Conservation (phyloP, 345 rosid genomes). For the Streptanthus diversifolius region DNA sequence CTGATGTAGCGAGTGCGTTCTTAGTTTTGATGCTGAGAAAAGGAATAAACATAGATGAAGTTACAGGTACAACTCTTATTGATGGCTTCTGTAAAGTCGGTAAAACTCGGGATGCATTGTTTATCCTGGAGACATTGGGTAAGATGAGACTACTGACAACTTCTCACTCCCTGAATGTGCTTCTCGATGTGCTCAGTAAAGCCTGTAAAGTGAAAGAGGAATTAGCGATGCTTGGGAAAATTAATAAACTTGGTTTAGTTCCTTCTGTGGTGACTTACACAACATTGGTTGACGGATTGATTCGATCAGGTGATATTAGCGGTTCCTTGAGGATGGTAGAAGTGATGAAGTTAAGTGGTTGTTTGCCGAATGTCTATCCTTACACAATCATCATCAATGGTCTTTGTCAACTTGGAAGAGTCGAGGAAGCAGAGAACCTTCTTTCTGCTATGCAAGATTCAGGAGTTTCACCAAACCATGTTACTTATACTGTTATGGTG, state of each 20-base stretch:
- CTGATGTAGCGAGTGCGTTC: slow-evolving; percentile 36
- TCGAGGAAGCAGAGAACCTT: slow-evolving; percentile 42
- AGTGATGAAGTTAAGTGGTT: slow-evolving; percentile 42
- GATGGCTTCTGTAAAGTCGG: slow-evolving; percentile 45
- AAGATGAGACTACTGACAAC: slow-evolving; percentile 27
- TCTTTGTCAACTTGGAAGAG: slow-evolving; percentile 42
- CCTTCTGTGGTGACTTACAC: slow-evolving; percentile 53
- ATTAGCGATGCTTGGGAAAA: slow-evolving; percentile 43
- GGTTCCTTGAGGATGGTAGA: slow-evolving; percentile 32
- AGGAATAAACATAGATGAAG: slow-evolving; percentile 43
- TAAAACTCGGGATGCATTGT: slow-evolving; percentile 33
- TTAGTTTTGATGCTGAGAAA: slow-evolving; percentile 41
- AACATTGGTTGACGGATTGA: slow-evolving; percentile 42
- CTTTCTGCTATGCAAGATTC: slow-evolving; percentile 37
- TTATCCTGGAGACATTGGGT: slow-evolving; percentile 36
- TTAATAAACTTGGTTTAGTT: slow-evolving; percentile 41
- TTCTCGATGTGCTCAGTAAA: slow-evolving; percentile 45
- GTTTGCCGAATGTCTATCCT: slow-evolving; percentile 47
- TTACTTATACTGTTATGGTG: slow-evolving; percentile 43
- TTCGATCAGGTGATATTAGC: slow-evolving; percentile 35
- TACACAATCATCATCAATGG: slow-evolving; percentile 49
- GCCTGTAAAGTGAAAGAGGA: slow-evolving; percentile 39
- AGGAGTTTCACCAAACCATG: slow-evolving; percentile 46
- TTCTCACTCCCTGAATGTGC: slow-evolving; percentile 42
- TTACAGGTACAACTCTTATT: slow-evolving; percentile 43